Conservation (phyloP, 2,329 filamentous ascomycete genomes). For the Xylaria sp. region DNA sequence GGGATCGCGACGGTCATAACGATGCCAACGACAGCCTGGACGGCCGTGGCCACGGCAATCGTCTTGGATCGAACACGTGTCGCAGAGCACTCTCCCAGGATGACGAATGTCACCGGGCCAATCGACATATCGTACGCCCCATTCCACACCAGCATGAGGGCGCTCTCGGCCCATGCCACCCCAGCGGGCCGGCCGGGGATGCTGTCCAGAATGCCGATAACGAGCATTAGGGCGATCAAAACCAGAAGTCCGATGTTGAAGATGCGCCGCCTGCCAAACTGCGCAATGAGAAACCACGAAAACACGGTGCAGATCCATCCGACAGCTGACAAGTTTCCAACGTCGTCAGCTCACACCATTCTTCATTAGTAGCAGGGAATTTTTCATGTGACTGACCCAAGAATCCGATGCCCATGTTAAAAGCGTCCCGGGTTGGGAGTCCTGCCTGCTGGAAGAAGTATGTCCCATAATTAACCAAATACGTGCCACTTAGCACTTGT, state of each 20-base stretch:
- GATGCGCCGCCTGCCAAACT: conserved; percentile 55
- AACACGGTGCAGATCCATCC: conserved; percentile 56
- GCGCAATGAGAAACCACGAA: conserved; percentile 54
- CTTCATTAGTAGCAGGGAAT: neutral
- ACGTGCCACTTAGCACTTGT: conserved; percentile 66
- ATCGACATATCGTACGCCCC: conserved; percentile 56
- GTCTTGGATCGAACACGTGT: conserved; percentile 49
- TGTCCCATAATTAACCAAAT: conserved; percentile 66
- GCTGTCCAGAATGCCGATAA: conserved; percentile 51
- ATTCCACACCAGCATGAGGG: conserved; percentile 54
- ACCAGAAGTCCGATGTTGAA: conserved; percentile 50
- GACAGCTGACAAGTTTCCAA: conserved; percentile 37
- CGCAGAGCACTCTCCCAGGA: conserved; percentile 56
- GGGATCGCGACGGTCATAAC: conserved; percentile 48
- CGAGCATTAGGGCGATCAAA: conserved; percentile 49
- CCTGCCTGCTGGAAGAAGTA: conserved; percentile 64
- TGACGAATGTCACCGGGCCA: conserved; percentile 54
- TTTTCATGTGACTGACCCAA: conserved; percentile 36
- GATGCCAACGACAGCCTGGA: conserved; percentile 45
- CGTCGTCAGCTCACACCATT: conserved; percentile 13
- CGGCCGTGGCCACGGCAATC: conserved; percentile 48
- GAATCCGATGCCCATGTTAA: conserved; percentile 58
- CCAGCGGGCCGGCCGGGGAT: conserved; percentile 44
- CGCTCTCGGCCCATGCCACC: conserved; percentile 51
- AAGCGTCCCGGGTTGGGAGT: conserved; percentile 50